Evolutionary conservation across 176 grass and related monocot genomes (phyloP), one percentile per base, ranked within the genome.

Genomic region (Tillandsia leiboldiana): DNA sequence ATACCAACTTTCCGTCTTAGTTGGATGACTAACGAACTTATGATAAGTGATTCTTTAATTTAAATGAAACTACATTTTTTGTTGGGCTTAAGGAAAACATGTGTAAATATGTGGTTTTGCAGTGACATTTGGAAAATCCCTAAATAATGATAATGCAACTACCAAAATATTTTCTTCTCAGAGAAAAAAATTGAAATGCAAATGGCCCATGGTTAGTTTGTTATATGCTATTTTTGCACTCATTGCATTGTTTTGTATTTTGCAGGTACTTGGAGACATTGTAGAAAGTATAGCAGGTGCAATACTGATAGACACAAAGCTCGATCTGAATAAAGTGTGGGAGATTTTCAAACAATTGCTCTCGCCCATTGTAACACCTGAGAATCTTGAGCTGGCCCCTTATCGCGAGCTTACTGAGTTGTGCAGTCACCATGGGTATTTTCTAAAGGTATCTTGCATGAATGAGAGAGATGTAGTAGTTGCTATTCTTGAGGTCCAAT

Each of bases 261-360:
- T 65, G 49, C 68, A 97, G 93, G 93, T 83, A 80, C 86, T 97
- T 64, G 86, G 89, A 77, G 93, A 97, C 71, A 90, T 97, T 61
- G 74, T 97, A 75, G 93, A 97, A 87, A 97, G 93, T 85, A 85
- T 92, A 67, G 82, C 78, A 3, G 93, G 86, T 63, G 93, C 93
- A 57, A 72, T 90, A 66, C 67, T 97, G 71, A 87, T 97, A 64
- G 93, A 97, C 69, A 83, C 72, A 64, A 85, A 87, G 85, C 83
- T 97, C 76, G 81, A 90, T 75, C 76, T 97, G 67, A 79, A 73
- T 67, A 68, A 64, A 75, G 79, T 83, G 51, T 97, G 93, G 93
- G 54, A 84, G 62, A 71, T 79, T 77, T 82, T 97, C 72, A 49
- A 92, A 65, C 73, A 77, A 52, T 79, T 97, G 59, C 82, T 97